Conservation (phyloP, 2,329 filamentous ascomycete species). For the Phialemoniopsis sp. region DNA sequence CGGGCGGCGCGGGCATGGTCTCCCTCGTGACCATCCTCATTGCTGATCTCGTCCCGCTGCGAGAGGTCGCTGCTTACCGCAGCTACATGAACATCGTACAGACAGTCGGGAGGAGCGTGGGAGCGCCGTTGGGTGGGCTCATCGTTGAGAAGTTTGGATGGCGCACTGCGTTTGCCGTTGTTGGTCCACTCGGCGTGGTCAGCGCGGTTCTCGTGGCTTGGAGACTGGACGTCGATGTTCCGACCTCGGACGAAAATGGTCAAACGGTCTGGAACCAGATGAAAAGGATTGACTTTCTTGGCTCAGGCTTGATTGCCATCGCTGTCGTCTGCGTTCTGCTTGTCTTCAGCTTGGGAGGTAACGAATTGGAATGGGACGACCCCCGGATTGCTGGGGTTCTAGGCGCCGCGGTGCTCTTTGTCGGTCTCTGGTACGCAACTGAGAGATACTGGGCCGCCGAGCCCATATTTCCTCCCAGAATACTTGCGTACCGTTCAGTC, state of each 20-base stretch:
- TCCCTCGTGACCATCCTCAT: constrained; percentile 59
- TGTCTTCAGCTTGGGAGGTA: constrained; percentile 7
- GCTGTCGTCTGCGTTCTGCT: constrained; percentile 7
- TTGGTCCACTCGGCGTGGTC: background rate
- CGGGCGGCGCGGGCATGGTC: constrained; percentile 61
- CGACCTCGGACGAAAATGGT: too few species aligned
- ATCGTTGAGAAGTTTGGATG: constrained; percentile 2
- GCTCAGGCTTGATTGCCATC: constrained; percentile 2
- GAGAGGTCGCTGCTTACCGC: constrained; percentile 62
- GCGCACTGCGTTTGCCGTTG: constrained; percentile 1
- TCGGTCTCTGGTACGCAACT: constrained; percentile 5
- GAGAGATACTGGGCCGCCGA: constrained; percentile 26
- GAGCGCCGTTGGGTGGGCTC: constrained; percentile 4
- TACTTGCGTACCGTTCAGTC: constrained; percentile 31
- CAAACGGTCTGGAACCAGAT: too few species aligned
- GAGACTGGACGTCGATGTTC: constrained; percentile 1
- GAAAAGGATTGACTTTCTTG: constrained; percentile 6
- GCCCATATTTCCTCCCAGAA: constrained; percentile 35
- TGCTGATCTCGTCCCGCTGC: constrained; percentile 57
- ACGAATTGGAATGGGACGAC: constrained; percentile 5
- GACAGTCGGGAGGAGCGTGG: constrained; percentile 4
- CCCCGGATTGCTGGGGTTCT: too few species aligned
- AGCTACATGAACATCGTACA: constrained; percentile 58
- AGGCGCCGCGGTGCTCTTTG: background rate
- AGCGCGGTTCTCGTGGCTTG: background rate